phyloP scores from a whole-genome alignment of 2,329 filamentous ascomycete species.

The Penicillium sp. region DNA sequence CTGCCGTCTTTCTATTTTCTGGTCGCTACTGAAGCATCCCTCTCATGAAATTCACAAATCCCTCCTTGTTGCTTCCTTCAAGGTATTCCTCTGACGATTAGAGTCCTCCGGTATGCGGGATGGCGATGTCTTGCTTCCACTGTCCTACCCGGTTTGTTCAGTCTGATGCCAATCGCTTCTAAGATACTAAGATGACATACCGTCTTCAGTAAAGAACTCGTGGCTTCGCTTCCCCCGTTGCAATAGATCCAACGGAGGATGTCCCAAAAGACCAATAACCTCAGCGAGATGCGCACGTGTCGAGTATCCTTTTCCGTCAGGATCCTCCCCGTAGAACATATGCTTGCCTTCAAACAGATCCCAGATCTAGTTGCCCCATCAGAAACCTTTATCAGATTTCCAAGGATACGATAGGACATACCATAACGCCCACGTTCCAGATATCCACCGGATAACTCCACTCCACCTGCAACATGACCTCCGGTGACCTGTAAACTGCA shows the following conservation, averaged over 20 bases:
- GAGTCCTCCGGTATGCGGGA: too few species aligned
- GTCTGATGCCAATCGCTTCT: too few species aligned
- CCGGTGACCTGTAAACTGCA: too few species aligned
- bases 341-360: constrained; percentile 39
- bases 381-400: too few species aligned
- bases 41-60: constrained; percentile 12
- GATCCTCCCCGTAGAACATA: background rate
- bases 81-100: too few species aligned
- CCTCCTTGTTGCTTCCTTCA: constrained; percentile 2
- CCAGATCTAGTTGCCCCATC: constrained; percentile 35
- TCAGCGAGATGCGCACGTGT: constrained; percentile 8
- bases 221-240: background rate
- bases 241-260: constrained; percentile 1
- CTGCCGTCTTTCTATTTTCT: constrained; percentile 11
- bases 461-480: constrained; percentile 33
- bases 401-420: constrained; percentile 23
- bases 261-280: constrained; percentile 3
- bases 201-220: constrained; percentile 6
- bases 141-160: too few species aligned
- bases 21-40: constrained; percentile 12
- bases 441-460: constrained; percentile 45
- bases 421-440: constrained; percentile 46
- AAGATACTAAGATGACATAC: background rate
- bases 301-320: background rate
- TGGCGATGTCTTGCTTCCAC: background rate